Evolutionary conservation across 1,284 basidiomycete species (phyloP).

Genomic region (Fomitopsis palustris): DNA sequence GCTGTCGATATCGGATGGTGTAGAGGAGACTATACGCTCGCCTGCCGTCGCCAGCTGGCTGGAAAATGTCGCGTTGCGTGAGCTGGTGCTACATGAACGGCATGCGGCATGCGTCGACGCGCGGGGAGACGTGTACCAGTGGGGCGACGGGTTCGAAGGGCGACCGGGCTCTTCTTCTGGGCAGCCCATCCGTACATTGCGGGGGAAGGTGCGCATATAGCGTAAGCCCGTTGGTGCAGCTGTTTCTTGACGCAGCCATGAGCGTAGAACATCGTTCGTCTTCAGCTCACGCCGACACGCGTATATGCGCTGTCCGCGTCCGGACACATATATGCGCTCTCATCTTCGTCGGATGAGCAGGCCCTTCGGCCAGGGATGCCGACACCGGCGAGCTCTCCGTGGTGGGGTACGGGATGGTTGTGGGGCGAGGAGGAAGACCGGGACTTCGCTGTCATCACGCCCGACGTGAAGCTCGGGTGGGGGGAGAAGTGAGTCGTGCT

Average conservation of each 20-base stretch:
- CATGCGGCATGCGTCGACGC: conserved; percentile 86
- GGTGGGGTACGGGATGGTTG: conserved; percentile 55
- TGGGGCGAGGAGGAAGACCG: conserved; percentile 52
- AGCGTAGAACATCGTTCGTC: conserved; percentile 62
- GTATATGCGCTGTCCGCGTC: conserved; percentile 74
- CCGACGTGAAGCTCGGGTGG: conserved; percentile 44
- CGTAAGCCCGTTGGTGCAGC: not conserved
- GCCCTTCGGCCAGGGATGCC: conserved; percentile 33
- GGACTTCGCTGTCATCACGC: conserved; percentile 48
- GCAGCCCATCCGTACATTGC: conserved; percentile 51
- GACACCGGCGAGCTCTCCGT: conserved; percentile 41
- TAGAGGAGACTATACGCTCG: conserved; percentile 38
- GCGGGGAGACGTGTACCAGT: conserved; percentile 86
- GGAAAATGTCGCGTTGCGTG: conserved; percentile 65
- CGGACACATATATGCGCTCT: conserved; percentile 71
- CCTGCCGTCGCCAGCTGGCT: conserved; percentile 55
- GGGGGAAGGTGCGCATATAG: conserved; percentile 53
- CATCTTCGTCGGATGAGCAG: conserved; percentile 48
- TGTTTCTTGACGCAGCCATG: not conserved
- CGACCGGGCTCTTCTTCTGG: conserved; percentile 21
- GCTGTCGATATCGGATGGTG: conserved; percentile 35
- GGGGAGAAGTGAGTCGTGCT: conserved; percentile 47
- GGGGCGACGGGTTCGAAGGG: conserved; percentile 63
- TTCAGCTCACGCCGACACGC: conserved; percentile 52
- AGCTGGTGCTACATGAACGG: conserved; percentile 69